Base-by-base conservation (phyloP, 768 basidiomycete genomes). In the Mycena rosella region DNA sequence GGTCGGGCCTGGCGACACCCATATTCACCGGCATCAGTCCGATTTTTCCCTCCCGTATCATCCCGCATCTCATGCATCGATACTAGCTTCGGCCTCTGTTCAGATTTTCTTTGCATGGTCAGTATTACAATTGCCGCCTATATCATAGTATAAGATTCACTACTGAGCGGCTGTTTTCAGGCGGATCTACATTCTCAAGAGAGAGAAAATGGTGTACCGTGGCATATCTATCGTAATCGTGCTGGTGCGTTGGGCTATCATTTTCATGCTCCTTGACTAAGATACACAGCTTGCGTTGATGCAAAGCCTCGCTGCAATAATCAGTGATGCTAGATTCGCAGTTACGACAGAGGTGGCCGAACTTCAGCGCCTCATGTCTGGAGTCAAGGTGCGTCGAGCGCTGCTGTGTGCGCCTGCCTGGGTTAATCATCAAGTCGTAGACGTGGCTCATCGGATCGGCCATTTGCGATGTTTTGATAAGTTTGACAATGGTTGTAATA, bases 11-110 rank as follows among this genome's bases (percentile, higher is more conserved):
- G 5, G 67, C 67, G 1, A 52, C 69, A 13, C 70, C 72, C 1
- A 70, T 72, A 18, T 68, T 73, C 56, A 71, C 69, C 14, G 74
- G 70, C 2, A 42, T 74, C 36, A 70, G 75, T 76, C 18, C 17
- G 69, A 42, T 17, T 24, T 34, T 42, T 47, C 14, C 22, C 18
- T 57, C 45, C n/a, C 42, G 5, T 24, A n/a, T n/a, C 22, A 20
- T 9, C 13, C 22, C 47, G 32, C n/a, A 30, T 18, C 49, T 48
- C 32, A 42, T 32, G 6, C 0, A 1, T 51, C n/a, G 15, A n/a
- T 10, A 69, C n/a, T n/a, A n/a, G 68, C 48, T 20, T 61, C 63
- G 2, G 52, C 49, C 5, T 10, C 40, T 3, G 68, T 70, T 8
- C 67, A 68, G 32, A 57, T 63, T 13, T 68, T 68, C 38, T 68